A percentile compares a stretch with the other conserved stretches of the same genome.
These are phyloP conservation scores for Apiosordaria backusii DNA, from an alignment of 495 filamentous ascomycete species.

Conservation along the genomic window DNA sequence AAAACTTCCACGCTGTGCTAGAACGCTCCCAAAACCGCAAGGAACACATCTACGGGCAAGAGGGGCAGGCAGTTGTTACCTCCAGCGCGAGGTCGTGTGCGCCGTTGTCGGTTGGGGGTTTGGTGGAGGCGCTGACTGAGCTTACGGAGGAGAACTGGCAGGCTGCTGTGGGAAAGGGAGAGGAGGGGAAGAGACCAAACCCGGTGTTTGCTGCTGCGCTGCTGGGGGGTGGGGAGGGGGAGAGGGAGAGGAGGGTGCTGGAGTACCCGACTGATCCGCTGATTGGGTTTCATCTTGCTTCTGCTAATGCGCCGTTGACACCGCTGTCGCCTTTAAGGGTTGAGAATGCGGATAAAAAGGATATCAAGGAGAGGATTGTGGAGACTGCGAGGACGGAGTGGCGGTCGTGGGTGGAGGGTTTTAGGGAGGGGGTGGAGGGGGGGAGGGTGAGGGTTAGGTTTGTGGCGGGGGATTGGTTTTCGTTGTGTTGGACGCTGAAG, in stretches of 20 bases:
- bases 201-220: slow-evolving; percentile 32
- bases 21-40: slow-evolving; percentile 14
- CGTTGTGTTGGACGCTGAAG: slow-evolving; percentile 47
- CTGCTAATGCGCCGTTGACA: slow-evolving; percentile 27
- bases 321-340: slow-evolving; percentile 13
- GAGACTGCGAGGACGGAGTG: slow-evolving; percentile 31
- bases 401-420: slow-evolving; percentile 32
- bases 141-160: slow-evolving; percentile 37
- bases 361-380: slow-evolving; percentile 8
- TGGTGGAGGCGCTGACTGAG: slow-evolving; percentile 16
- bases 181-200: slow-evolving; percentile 24
- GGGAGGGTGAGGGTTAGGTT: slow-evolving; percentile 40
- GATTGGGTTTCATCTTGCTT: slow-evolving; percentile 43
- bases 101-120: slow-evolving; percentile 16
- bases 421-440: slow-evolving; percentile 19
- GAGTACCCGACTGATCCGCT: slow-evolving; percentile 46
- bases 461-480: slow-evolving; percentile 42
- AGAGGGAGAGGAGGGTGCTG: slow-evolving; percentile 14
- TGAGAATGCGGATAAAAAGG: not conserved
- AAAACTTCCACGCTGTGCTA: not conserved
- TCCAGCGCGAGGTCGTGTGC: slow-evolving; percentile 9
- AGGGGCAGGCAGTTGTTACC: slow-evolving; percentile 4
- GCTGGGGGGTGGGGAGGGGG: not conserved
- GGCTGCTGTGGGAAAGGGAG: slow-evolving; percentile 23
- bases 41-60: slow-evolving; percentile 17